These are phyloP conservation scores for Podaxis carcinomalis DNA, from an alignment of 768 basidiomycete species.

Conservation along the genomic window DNA sequence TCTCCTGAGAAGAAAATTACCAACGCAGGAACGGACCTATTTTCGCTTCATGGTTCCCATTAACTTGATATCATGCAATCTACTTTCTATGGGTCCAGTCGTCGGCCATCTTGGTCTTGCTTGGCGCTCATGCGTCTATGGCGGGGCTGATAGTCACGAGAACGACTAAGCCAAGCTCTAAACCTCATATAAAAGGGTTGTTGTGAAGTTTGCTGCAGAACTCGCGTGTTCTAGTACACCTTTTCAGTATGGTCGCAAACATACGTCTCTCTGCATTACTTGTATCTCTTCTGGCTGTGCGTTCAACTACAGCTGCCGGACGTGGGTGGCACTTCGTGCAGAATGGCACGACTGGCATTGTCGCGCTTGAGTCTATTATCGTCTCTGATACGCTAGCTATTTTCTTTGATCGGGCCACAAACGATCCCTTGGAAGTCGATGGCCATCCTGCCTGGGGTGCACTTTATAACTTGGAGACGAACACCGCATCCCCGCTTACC, in stretches of 20 bases:
- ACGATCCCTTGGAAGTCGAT: constrained; percentile 37
- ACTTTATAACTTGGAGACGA: constrained; percentile 37
- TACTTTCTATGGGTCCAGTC: not conserved
- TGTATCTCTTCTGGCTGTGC: not conserved
- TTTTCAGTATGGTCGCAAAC: not conserved
- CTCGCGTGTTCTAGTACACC: not conserved
- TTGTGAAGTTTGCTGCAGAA: not conserved
- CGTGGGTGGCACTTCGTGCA: constrained; percentile 24
- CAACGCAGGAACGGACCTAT: not conserved
- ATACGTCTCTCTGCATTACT: not conserved
- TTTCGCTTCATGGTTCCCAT: not conserved
- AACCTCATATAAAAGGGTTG: not conserved
- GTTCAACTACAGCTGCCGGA: constrained; percentile 5
- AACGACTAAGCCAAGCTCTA: not conserved
- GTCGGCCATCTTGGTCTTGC: not conserved
- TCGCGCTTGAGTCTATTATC: constrained; percentile 25
- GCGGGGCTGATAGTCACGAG: not conserved
- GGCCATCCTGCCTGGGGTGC: constrained; percentile 44
- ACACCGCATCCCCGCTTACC: constrained; percentile 28
- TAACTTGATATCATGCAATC: too few relatives aligned
- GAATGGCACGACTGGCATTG: constrained; percentile 24
- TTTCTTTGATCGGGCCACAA: constrained; percentile 25
- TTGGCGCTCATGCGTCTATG: not conserved
- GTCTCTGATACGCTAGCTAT: constrained; percentile 26
- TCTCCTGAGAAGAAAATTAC: not conserved